phyloP scores from a whole-genome alignment of 1,284 basidiomycete species.

The Trichosporon ovoides region DNA sequence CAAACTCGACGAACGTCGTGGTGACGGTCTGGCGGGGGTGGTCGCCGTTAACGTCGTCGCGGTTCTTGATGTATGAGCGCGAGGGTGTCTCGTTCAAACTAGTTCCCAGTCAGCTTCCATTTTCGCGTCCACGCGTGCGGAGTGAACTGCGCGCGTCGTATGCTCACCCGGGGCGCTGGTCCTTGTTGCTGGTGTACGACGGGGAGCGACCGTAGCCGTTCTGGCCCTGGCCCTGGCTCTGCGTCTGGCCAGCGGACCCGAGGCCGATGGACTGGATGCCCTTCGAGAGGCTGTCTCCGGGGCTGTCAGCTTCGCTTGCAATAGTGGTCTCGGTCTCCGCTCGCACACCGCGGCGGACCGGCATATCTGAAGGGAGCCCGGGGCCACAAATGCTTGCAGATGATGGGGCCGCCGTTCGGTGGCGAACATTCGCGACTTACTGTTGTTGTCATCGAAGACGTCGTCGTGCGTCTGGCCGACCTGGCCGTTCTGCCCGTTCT shows the following conservation, averaged over 20 bases:
- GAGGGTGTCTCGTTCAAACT: slow-evolving; percentile 30
- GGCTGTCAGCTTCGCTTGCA: too few relatives aligned
- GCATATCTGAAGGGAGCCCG: too few relatives aligned
- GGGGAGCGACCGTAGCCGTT: slow-evolving; percentile 4
- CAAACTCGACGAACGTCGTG: not conserved
- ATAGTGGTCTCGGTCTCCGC: too few relatives aligned
- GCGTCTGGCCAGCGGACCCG: not conserved
- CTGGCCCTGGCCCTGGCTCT: not conserved
- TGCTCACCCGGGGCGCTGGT: slow-evolving; percentile 8
- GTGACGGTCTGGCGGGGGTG: not conserved
- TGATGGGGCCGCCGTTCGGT: too few relatives aligned
- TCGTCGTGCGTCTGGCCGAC: not conserved
- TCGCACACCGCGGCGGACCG: too few relatives aligned
- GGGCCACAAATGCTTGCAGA: too few relatives aligned
- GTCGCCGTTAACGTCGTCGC: not conserved
- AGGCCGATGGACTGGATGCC: slow-evolving; percentile 1
- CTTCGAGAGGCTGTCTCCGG: not conserved
- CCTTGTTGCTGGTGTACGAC: slow-evolving; percentile 1
- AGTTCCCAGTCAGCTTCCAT: not conserved
- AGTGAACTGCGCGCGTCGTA: not conserved
- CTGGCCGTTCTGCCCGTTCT: not conserved
- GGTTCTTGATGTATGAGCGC: slow-evolving; percentile 39
- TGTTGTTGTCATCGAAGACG: not conserved
- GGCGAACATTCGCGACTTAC: too few relatives aligned
- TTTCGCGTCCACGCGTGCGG: not conserved